Percentiles rank a stretch among this genome's conserved stretches.
These are phyloP conservation scores for Gloeopeniophorella convolvens DNA, from an alignment of 768 basidiomycete genomes.

Conservation along the genomic window DNA sequence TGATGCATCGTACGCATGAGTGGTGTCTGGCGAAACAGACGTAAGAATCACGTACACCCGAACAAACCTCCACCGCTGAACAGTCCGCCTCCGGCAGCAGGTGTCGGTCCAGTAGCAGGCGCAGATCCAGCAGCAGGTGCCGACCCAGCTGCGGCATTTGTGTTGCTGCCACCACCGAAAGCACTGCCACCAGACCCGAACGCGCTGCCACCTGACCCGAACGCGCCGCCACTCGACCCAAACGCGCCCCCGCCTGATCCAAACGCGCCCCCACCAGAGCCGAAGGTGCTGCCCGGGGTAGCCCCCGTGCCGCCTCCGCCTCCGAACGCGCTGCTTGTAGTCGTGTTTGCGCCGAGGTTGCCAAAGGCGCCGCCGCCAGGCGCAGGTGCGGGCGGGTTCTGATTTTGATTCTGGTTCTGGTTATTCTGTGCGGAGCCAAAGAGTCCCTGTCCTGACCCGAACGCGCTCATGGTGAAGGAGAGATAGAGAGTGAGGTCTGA, in stretches of 20 bases:
- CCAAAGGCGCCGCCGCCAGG: slow-evolving; percentile 16
- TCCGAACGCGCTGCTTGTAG: slow-evolving; percentile 11
- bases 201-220: not conserved
- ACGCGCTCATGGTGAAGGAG: slow-evolving; percentile 15
- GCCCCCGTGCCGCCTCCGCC: not conserved
- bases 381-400: slow-evolving; percentile 4
- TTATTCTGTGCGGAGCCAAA: slow-evolving; percentile 8
- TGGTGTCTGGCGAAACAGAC: not conserved
- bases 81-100: not conserved
- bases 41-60: not conserved
- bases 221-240: not conserved
- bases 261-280: not conserved
- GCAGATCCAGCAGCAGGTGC: not conserved
- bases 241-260: slow-evolving; percentile 1
- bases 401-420: slow-evolving; percentile 18
- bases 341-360: slow-evolving; percentile 17
- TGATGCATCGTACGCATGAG: not conserved
- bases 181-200: slow-evolving; percentile 1
- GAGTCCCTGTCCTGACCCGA: slow-evolving; percentile 7
- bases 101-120: no score
- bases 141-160: not conserved
- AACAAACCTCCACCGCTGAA: slow-evolving; percentile 1
- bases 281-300: not conserved
- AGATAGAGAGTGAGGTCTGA: no score
- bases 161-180: slow-evolving; percentile 8